phyloP scores from a whole-genome alignment of 140 eudicot genomes.

The Oenanthe javanica region DNA sequence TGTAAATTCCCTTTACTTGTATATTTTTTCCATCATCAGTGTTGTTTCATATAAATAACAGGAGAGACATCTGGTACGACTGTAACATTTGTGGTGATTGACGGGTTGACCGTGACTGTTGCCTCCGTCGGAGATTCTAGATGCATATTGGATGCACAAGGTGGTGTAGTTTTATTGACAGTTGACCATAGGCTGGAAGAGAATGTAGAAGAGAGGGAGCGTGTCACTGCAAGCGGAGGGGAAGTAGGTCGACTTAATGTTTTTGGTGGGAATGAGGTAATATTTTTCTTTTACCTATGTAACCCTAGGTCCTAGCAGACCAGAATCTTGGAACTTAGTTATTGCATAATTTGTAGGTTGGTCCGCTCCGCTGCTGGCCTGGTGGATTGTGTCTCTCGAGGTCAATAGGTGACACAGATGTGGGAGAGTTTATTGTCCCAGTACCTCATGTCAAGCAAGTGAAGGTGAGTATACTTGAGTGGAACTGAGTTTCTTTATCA shows the following conservation, averaged over 20 bases:
- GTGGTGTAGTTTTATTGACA: slow-evolving; percentile 37
- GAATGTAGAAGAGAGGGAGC: slow-evolving; percentile 47
- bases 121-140: slow-evolving; percentile 53
- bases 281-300: background rate
- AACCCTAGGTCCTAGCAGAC: background rate
- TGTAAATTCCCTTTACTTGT: background rate
- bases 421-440: slow-evolving; percentile 59
- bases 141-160: slow-evolving; percentile 45
- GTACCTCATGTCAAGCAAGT: slow-evolving; percentile 63
- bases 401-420: slow-evolving; percentile 61
- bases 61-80: slow-evolving; percentile 50
- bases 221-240: slow-evolving; percentile 55
- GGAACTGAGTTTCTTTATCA: background rate
- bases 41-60: background rate
- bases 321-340: background rate
- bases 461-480: slow-evolving; percentile 23
- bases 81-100: slow-evolving; percentile 37
- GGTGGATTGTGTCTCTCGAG: slow-evolving; percentile 68
- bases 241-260: slow-evolving; percentile 47
- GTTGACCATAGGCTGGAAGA: slow-evolving; percentile 56
- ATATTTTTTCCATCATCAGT: background rate
- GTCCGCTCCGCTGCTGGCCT: slow-evolving; percentile 72
- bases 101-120: slow-evolving; percentile 41
- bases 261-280: slow-evolving; percentile 37
- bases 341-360: slow-evolving; percentile 27